A percentile compares a stretch with the other conserved stretches of the same genome.
phyloP scores from a whole-genome alignment of 2,329 filamentous ascomycete species.

The Exophiala xenobiotica region DNA sequence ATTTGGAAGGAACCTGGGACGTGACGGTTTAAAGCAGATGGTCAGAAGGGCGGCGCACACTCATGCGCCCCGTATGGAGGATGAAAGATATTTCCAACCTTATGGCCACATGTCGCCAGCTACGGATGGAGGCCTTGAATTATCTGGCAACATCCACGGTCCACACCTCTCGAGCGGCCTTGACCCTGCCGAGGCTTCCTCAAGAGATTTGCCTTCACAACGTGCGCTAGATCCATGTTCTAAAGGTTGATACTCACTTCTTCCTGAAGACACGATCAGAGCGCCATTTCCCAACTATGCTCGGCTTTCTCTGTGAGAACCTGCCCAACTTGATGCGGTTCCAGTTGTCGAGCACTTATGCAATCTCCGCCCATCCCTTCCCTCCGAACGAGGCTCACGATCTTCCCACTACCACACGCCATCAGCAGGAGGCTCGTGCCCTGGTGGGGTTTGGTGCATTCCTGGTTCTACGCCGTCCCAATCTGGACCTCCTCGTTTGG shows the following conservation, averaged over 20 bases:
- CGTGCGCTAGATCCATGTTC: neutral
- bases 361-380: neutral
- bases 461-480: slow-evolving; percentile 3
- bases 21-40: neutral
- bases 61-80: too few species aligned
- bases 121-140: neutral
- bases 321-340: slow-evolving; percentile 2
- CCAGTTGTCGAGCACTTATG: neutral
- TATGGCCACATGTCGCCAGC: neutral
- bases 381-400: neutral
- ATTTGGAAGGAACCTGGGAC: too few species aligned
- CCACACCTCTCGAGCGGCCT: neutral
- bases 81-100: too few species aligned
- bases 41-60: too few species aligned
- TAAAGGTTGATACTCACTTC: neutral
- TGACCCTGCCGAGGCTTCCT: neutral
- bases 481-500: slow-evolving; percentile 5
- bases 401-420: neutral
- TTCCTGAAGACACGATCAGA: slow-evolving; percentile 1
- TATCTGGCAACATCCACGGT: neutral
- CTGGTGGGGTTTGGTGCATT: slow-evolving; percentile 5
- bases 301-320: neutral
- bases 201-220: neutral
- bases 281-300: neutral
- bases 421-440: slow-evolving; percentile 1